Conservation (phyloP, 2,329 filamentous ascomycete species). For the Pochonia chlamydosporia region DNA sequence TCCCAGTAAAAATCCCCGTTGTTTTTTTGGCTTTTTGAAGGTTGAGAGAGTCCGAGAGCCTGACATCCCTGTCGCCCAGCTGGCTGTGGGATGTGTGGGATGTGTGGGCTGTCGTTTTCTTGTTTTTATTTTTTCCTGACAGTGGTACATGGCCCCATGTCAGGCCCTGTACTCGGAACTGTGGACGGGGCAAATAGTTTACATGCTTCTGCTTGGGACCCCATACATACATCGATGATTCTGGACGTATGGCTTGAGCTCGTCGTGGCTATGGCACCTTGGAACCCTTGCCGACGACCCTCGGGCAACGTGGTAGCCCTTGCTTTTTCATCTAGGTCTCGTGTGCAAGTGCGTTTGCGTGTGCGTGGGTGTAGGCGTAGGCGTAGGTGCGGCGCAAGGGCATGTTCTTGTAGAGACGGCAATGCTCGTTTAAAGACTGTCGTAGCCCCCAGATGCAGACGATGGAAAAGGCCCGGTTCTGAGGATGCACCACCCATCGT, state of each 20-base stretch:
- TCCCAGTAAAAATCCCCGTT: background rate
- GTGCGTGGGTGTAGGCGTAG: background rate
- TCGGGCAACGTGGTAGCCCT: constrained; percentile 6
- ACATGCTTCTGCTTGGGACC: background rate
- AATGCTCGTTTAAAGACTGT: constrained; percentile 4
- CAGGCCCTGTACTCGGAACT: background rate
- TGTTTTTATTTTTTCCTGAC: background rate
- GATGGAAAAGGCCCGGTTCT: background rate
- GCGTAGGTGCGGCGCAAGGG: background rate
- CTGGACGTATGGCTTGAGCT: background rate
- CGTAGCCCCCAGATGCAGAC: background rate
- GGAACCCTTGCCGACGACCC: constrained; percentile 8
- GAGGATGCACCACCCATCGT: background rate
- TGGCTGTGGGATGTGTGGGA: background rate
- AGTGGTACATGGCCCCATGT: background rate
- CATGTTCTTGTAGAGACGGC: background rate
- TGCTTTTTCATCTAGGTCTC: constrained; percentile 4
- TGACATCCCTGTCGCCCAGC: constrained; percentile 4
- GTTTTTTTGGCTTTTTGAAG: background rate
- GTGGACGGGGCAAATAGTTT: background rate
- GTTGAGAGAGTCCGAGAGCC: constrained; percentile 4
- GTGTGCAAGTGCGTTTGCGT: background rate
- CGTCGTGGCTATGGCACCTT: background rate
- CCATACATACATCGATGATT: background rate
- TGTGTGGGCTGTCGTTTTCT: background rate